Evolutionary conservation across 768 basidiomycete species (phyloP), one percentile per base, ranked within the genome.

Genomic region (Vararia minispora): DNA sequence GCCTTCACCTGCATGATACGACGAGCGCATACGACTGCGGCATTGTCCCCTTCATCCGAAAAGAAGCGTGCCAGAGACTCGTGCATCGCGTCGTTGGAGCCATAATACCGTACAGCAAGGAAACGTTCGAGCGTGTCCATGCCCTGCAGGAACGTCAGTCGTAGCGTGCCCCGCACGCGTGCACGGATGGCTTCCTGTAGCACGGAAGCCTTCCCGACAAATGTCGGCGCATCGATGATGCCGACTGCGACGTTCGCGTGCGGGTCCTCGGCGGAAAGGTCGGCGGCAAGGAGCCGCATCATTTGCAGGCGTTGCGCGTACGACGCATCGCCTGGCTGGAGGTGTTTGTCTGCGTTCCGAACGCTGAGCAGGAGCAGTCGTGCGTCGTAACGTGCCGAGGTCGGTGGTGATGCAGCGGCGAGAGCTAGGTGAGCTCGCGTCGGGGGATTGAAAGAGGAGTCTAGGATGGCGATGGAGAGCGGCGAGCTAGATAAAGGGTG

Each of bases 391-490:
- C 46, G 27, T 12, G 45, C 30, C 21, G 46, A 26, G 16, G 44
- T n/a, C 14, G 41, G 41, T 17, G 46, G 33, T 11, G 39, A 11
- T 28, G 47, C 5, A 55, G 63, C 11, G 25, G 76, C 76, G 33
- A 97, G 74, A 2, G 82, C 79, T 37, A 81, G 66, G 57, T 97
- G 91, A 0, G 91, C 87, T 17, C 71, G 55, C 3, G 87, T 90
- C 1, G 92, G 92, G 3, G 91, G 91, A 52, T 97, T 94, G 62
- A 87, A 97, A 1, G 88, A 91, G 1, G 89, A 81, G 50, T 95
- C 92, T 27, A 95, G 68, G n/a, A 92, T 64, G 3, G 81, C 69
- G 33, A 92, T 68, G 37, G 65, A 68, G 25, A 78, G 37, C 7
- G 53, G n/a, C n/a, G n/a, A n/a, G n/a, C n/a, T n/a, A n/a, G n/a